Conservation (phyloP, 331 rosid species). For the Pyrus hybrid region DNA sequence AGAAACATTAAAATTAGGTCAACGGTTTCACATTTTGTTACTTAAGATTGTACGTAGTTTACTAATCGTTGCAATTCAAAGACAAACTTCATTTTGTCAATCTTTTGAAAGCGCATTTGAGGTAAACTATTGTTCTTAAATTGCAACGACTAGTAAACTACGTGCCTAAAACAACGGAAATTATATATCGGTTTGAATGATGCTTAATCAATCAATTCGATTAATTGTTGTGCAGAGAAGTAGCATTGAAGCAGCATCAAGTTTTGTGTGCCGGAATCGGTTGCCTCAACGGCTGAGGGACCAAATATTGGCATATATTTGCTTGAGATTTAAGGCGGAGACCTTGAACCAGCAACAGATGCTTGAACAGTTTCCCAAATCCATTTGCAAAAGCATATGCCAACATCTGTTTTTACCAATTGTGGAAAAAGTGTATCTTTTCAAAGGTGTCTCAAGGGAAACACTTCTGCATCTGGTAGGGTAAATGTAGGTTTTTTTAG, state of each 20-base stretch:
- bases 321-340: conserved; percentile 88
- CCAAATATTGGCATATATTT: conserved; percentile 88
- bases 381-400: conserved; percentile 71
- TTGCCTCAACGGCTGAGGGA: conserved; percentile 63
- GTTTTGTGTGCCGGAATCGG: conserved; percentile 65
- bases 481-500: no score
- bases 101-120: no score
- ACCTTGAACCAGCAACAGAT: conserved; percentile 77
- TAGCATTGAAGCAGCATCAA: conserved; percentile 84
- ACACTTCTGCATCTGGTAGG: conserved; percentile 46
- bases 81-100: no score
- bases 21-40: no score
- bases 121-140: no score
- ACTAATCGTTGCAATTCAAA: no score
- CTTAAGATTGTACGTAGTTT: no score
- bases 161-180: no score
- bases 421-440: conserved; percentile 64
- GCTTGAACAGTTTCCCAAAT: conserved; percentile 79
- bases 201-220: not conserved
- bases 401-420: conserved; percentile 68
- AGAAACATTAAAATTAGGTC: conserved; percentile 1
- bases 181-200: no score
- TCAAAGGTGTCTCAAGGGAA: conserved; percentile 65
- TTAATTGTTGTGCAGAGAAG: conserved; percentile 49
- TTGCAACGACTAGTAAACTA: no score